Conservation (phyloP, 495 filamentous ascomycete species). For the Penicillium dipodomyicola region DNA sequence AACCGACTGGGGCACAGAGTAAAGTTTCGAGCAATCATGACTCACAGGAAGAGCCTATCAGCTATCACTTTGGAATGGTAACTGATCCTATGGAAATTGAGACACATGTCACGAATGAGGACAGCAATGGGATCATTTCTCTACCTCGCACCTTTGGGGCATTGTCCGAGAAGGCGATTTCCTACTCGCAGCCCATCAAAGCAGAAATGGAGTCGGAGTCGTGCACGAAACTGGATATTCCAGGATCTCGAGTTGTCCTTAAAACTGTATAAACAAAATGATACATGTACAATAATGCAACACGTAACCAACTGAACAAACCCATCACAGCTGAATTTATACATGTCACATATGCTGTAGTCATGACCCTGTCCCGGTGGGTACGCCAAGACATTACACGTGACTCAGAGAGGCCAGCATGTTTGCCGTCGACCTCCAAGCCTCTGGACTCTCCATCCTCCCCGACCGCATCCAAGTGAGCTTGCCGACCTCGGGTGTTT, state of each 20-base stretch:
- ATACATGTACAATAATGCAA: constrained; percentile 5
- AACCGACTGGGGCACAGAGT: constrained; percentile 13
- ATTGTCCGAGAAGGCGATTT: constrained; percentile 51
- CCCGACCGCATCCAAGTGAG: constrained; percentile 29
- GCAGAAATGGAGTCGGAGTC: constrained; percentile 17
- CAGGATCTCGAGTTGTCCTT: constrained; percentile 36
- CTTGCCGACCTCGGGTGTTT: constrained; percentile 23
- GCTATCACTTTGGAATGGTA: constrained; percentile 37
- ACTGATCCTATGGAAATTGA: constrained; percentile 23
- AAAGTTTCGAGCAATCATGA: not conserved
- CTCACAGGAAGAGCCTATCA: constrained; percentile 11
- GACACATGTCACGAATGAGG: constrained; percentile 10
- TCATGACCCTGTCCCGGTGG: constrained; percentile 9
- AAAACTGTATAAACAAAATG: constrained; percentile 11
- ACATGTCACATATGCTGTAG: not conserved
- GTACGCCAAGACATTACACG: constrained; percentile 37
- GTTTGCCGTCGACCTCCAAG: constrained; percentile 44
- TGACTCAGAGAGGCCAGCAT: constrained; percentile 37
- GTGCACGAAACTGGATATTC: constrained; percentile 43
- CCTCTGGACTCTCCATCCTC: constrained; percentile 33
- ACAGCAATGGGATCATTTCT: constrained; percentile 24
- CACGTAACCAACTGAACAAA: constrained; percentile 5
- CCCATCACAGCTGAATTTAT: constrained; percentile 3
- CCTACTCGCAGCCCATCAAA: constrained; percentile 35
- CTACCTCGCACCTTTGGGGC: constrained; percentile 46